A percentile compares a stretch with the other conserved stretches of the same genome.
Conservation (phyloP, 768 basidiomycete species). For the Pisolithus tinctorius region DNA sequence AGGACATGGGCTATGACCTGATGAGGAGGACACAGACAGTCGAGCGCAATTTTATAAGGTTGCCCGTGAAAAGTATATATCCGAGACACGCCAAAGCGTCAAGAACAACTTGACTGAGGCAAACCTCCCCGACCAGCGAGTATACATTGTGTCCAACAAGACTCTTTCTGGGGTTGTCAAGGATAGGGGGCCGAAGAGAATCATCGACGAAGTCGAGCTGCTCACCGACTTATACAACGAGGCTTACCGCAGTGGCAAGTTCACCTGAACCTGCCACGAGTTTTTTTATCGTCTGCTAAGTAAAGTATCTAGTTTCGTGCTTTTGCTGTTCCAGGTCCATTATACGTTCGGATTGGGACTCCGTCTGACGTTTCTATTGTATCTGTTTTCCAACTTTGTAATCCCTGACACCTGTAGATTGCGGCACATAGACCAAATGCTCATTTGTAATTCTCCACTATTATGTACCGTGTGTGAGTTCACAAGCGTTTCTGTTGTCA, state of each 20-base stretch:
- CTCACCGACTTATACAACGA: not conserved
- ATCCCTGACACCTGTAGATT: too few relatives aligned
- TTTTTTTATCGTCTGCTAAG: too few relatives aligned
- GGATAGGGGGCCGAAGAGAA: not conserved
- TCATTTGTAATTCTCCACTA: too few relatives aligned
- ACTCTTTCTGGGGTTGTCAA: conserved; percentile 4
- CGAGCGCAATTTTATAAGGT: not conserved
- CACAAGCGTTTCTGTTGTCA: too few relatives aligned
- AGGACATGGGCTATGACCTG: conserved; percentile 17
- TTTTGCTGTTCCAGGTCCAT: too few relatives aligned
- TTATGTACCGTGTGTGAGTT: too few relatives aligned
- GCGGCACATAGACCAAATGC: too few relatives aligned
- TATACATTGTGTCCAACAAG: conserved; percentile 11
- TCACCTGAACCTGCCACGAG: too few relatives aligned
- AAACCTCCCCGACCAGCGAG: conserved; percentile 6
- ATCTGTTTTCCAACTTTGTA: too few relatives aligned
- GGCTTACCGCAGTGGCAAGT: not conserved
- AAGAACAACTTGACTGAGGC: conserved; percentile 3
- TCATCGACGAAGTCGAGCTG: conserved; percentile 1
- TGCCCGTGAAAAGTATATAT: conserved; percentile 7
- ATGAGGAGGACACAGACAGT: conserved; percentile 2
- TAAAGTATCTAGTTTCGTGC: too few relatives aligned
- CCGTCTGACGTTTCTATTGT: too few relatives aligned
- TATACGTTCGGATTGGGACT: too few relatives aligned
- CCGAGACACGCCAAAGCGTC: conserved; percentile 8